Evolutionary conservation across 1,284 basidiomycete genomes (phyloP), one percentile per base, ranked within the genome.

Genomic region (Fomitopsis betulina): DNA sequence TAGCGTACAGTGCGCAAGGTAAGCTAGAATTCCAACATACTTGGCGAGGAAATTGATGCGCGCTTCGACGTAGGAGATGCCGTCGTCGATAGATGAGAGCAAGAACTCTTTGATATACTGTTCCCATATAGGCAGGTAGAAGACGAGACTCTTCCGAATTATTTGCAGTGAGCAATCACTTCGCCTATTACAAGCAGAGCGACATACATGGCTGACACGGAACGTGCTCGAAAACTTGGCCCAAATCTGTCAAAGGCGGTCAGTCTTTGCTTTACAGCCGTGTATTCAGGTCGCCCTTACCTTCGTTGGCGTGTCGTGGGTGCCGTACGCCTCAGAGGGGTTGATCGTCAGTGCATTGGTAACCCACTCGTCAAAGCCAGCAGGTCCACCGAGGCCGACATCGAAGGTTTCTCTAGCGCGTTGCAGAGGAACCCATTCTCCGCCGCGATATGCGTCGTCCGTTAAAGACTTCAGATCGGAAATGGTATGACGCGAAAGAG

Each of bases 51-150:
- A 92, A 68, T 87, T 86, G 56, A 91, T 77, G 38, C 89, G 81
- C 3, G 81, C 76, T 71, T 93, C 91, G 17, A 86, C 71, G 68
- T 91, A 93, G 2, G 78, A 85, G 51, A 93, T 84, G 0, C 89
- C 88, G 68, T 93, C 91, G 35, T 81, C 81, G 10, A 89, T 79
- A 1, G 82, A 86, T 33, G 82, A 77, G 35, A 75, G 69, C 54
- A 93, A 73, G 65, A 90, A 87, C 63, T 85, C 77, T 38, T 81
- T 78, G 50, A 88, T 73, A 65, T 87, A 89, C 59, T 80, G 75
- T 12, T 72, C 67, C 65, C 80, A 84, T 19, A 89, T 76, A 0
- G 87, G 86, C 15, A 75, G 72, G 64, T 81, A 85, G 32, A 73
- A 75, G 55, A 85, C 76, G 3, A 88, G 78, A 79, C 84, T 86